phyloP scores from a whole-genome alignment of 257 asterid species.

The Coffea canephora region DNA sequence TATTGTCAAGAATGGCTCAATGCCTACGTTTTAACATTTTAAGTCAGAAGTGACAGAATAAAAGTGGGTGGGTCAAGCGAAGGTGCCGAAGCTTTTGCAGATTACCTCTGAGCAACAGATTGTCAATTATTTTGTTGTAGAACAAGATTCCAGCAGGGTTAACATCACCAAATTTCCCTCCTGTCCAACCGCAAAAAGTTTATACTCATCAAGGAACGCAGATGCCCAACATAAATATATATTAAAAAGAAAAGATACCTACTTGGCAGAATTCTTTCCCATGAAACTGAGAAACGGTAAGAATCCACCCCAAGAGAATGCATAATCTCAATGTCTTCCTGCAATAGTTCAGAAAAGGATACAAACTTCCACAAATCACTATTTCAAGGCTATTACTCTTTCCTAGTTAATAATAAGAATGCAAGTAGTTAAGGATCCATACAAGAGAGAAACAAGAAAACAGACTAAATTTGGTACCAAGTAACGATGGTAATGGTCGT shows the following conservation, averaged over 20 bases:
- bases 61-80: not conserved
- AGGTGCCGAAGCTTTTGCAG: not conserved
- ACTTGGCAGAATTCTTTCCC: constrained; percentile 86
- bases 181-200: constrained; percentile 20
- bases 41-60: not conserved
- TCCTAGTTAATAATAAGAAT: too few species aligned
- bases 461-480: constrained; percentile 39
- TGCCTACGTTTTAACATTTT: constrained; percentile 15
- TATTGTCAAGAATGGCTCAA: constrained; percentile 36
- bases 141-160: constrained; percentile 48
- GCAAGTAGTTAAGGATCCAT: not conserved
- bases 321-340: constrained; percentile 76
- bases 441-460: not conserved
- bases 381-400: not conserved
- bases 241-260: constrained; percentile 17
- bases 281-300: constrained; percentile 78
- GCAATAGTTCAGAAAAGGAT: not conserved
- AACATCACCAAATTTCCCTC: constrained; percentile 55
- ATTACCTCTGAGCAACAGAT: constrained; percentile 54
- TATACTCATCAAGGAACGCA: too few species aligned
- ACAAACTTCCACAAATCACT: not conserved
- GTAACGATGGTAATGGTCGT: constrained; percentile 80
- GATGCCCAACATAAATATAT: too few species aligned
- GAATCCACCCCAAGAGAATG: constrained; percentile 58
- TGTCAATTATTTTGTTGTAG: constrained; percentile 54